A percentile compares a stretch with the other conserved stretches of the same genome.
Evolutionary conservation across 257 asterid species (phyloP).

Genomic region (Ballota nigra): DNA sequence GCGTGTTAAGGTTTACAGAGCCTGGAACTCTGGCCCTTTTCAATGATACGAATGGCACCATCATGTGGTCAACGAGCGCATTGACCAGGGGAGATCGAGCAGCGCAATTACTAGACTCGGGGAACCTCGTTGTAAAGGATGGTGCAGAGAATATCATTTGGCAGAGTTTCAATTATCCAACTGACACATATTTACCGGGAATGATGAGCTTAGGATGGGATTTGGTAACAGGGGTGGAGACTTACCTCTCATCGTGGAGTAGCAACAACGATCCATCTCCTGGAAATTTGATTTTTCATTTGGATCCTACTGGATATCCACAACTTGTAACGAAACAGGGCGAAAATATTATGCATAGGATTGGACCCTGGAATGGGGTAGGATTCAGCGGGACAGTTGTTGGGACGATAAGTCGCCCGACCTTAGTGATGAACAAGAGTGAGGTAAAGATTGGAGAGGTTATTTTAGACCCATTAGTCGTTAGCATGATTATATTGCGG

Average conservation of each 20-base stretch:
- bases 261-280: not conserved
- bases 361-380: slow-evolving; percentile 5
- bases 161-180: not conserved
- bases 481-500: not conserved
- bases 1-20: not conserved
- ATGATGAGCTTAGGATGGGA: not conserved
- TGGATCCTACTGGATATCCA: not conserved
- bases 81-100: not conserved
- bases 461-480: not conserved
- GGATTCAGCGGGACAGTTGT: not conserved
- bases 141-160: not conserved
- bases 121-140: not conserved
- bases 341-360: not conserved
- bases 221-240: not conserved
- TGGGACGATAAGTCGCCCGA: too few relatives aligned
- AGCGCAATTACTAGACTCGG: not conserved
- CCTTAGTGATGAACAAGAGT: not conserved
- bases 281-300: not conserved
- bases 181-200: not conserved
- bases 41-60: not conserved
- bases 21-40: not conserved
- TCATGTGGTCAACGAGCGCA: not conserved
- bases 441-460: not conserved
- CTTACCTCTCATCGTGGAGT: not conserved
- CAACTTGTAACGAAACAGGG: not conserved